Evolutionary conservation across 2,329 filamentous ascomycete species (phyloP).

Genomic region (Knufia fluminis): DNA sequence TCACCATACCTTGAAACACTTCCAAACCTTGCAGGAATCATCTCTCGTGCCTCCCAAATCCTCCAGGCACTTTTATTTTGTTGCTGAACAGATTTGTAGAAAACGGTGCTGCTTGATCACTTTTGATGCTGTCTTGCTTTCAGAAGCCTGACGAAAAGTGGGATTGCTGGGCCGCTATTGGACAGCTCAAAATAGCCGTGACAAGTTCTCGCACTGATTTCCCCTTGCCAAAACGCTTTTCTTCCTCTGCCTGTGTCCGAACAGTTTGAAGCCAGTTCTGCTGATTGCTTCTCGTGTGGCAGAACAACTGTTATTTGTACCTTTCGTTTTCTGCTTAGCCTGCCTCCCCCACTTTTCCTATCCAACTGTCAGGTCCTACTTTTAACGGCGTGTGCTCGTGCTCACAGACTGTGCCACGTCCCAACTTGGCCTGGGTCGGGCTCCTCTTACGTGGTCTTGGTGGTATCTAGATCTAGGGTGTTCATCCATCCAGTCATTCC

Average conservation of each 20-base stretch:
- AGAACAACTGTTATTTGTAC: conserved; percentile 3
- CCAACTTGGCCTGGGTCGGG: conserved; percentile 8
- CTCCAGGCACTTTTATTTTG: neutral
- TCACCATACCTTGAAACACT: conserved; percentile 1
- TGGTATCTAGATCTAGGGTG: conserved; percentile 7
- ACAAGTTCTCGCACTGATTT: conserved; percentile 1
- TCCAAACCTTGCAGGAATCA: conserved; percentile 3
- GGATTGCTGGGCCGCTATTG: conserved; percentile 2
- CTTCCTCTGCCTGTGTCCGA: conserved; percentile 7
- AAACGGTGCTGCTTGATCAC: conserved; percentile 4
- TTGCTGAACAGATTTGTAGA: neutral
- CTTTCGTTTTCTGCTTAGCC: conserved; percentile 9
- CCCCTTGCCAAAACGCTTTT: neutral
- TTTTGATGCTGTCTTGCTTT: neutral
- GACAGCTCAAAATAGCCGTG: conserved; percentile 1
- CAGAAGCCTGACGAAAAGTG: conserved; percentile 1
- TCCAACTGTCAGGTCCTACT: neutral
- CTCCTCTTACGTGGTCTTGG: conserved; percentile 2
- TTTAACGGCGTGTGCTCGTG: conserved; percentile 1
- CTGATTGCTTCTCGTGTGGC: conserved; percentile 6
- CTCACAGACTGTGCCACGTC: conserved; percentile 8
- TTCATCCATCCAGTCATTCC: conserved; percentile 8
- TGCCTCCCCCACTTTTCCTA: conserved; percentile 7
- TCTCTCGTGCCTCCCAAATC: neutral
- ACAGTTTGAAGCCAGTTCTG: conserved; percentile 1